Evolutionary conservation across 257 asterid species (phyloP).

Genomic region (Scutellaria baicalensis): DNA sequence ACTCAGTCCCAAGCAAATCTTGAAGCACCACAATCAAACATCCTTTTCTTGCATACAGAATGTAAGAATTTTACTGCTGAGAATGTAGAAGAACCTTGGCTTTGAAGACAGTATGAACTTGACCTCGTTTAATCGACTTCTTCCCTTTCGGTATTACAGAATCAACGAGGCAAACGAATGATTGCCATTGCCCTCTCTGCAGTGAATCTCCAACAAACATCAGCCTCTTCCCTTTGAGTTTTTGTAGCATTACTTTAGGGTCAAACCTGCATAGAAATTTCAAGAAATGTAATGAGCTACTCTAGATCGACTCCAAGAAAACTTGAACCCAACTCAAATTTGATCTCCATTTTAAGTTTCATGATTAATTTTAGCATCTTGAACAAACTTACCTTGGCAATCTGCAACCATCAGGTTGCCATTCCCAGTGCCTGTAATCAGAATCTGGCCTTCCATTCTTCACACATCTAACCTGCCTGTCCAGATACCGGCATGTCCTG

Average conservation of each 20-base stretch:
- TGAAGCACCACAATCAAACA: background rate
- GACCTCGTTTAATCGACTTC: slow-evolving; percentile 69
- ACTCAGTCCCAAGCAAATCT: background rate
- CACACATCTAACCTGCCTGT: slow-evolving; percentile 64
- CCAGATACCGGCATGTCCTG: slow-evolving; percentile 58
- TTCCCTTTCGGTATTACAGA: slow-evolving; percentile 62
- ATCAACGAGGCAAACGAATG: slow-evolving; percentile 76
- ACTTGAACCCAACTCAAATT: background rate
- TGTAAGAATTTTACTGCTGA: background rate
- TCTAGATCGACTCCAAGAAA: too few species aligned
- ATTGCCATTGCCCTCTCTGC: slow-evolving; percentile 90
- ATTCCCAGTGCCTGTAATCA: slow-evolving; percentile 74
- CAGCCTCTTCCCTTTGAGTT: slow-evolving; percentile 68
- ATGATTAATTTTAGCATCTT: background rate
- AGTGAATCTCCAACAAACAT: slow-evolving; percentile 94
- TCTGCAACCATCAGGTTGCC: slow-evolving; percentile 89
- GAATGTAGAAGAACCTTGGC: slow-evolving; percentile 26
- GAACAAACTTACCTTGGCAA: slow-evolving; percentile 61
- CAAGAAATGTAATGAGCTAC: background rate
- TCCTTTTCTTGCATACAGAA: background rate
- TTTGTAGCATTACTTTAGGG: slow-evolving; percentile 50
- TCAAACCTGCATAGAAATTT: slow-evolving; percentile 45
- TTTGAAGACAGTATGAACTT: slow-evolving; percentile 42
- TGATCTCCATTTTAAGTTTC: background rate
- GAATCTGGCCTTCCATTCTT: slow-evolving; percentile 74